Evolutionary conservation across 345 rosid species (phyloP), one percentile per base, ranked within the genome.

Genomic region (Viola odorata): DNA sequence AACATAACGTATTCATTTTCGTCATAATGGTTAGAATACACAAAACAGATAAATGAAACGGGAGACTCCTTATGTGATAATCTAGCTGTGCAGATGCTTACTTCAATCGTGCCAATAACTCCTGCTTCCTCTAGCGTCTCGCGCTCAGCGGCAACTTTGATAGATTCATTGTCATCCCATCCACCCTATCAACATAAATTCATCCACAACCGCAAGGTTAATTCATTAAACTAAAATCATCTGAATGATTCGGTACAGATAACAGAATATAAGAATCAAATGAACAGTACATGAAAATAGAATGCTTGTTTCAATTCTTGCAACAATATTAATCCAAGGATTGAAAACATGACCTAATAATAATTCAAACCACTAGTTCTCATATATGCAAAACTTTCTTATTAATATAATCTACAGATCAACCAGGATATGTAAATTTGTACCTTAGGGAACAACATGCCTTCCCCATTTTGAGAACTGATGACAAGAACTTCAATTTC

Each of bases 91-190:
- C 13, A 42, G 8, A 58, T 45, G 69, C 77, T 62, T 13, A 72
- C 80, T 61, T 74, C 83, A 7, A 84, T 69, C 10, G 37, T 12
- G 6, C 89, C 89, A 4, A 78, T 53, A 0, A 84, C 84, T 63
- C 89, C 89, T 12, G 86, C 86, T 78, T 84, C 89, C 55, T 84
- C 89, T 0, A 67, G 52, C 0, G 89, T 81, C 63, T 84, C 89
- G 61, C 89, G 59, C 17, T 58, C 48, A 16, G 83, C 84, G 0
- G 86, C 89, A 6, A 71, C 80, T 78, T 76, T 77, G 64, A 81
- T 84, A 12, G 83, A 49, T 62, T 84, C 89, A 68, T 84, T 81
- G 12, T 58, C 45, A 60, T 84, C 86, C 89, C 89, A 84, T 57
- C 89, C 89, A 38, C 89, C 89, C 80, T 76, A 53, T 36, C 55